Base-by-base conservation (phyloP, 208 protist species). In the Lotmaria passim region DNA sequence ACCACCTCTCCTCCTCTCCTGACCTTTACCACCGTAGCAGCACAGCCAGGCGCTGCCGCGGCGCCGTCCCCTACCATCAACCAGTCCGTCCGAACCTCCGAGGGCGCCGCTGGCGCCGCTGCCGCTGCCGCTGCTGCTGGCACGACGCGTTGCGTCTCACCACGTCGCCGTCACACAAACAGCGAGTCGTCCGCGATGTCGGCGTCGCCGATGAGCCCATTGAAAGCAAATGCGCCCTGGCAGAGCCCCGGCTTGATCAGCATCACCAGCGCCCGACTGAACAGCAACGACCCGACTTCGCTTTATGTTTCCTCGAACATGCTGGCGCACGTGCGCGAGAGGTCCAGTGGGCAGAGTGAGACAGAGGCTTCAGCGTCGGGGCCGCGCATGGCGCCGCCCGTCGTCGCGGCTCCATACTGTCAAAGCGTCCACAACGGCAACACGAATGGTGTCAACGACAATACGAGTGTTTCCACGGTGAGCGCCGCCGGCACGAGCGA, bases 221-320 rank as follows among this genome's bases (percentile, higher is more conserved):
- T 31, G 8, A 30, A 7, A 1, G 24, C 30, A 4, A 47, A 50
- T 10, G 39, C 44, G 12, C 30, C 44, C 31, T 64, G 59, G 59
- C 59, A 53, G n/a, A 64, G 59, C 31, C 43, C 59, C 1, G 59
- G 44, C n/a, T 64, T 31, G 1, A 64, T 64, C 59, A 64, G 43
- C 24, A 8, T 63, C 28, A 19, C 28, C 57, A 63, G 57, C 57
- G 57, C 57, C 2, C 38, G 43, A 8, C 19, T 51, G n/a, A n/a
- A n/a, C 8, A 51, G 7, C 3, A 63, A 63, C 28, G 41, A 63
- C 7, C 26, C 57, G 28, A 38, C 14, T 11, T 47, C 43, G n/a
- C 41, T 51, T 3, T 63, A 63, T 17, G 48, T 51, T 14, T 63
- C 57, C 3, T 19, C 57, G 23, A 34, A 2, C 8, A 44, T 34